Evolutionary conservation across 2,329 filamentous ascomycete species (phyloP).

Genomic region (Pleurostoma richardsiae): DNA sequence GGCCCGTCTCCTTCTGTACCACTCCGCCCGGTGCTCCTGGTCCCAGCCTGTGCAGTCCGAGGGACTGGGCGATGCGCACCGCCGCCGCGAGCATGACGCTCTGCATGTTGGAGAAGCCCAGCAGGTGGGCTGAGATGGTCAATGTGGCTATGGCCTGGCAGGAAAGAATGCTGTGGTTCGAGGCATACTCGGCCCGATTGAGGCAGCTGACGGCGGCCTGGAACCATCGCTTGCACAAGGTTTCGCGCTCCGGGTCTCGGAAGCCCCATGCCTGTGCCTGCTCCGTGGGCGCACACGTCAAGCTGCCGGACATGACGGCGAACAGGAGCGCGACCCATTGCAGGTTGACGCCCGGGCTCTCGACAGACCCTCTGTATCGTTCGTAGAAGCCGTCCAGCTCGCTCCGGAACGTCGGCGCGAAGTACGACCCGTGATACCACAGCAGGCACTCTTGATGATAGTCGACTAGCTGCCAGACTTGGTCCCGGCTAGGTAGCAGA

Average conservation of each 20-base stretch:
- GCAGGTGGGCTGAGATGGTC: constrained; percentile 42
- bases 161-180: constrained; percentile 32
- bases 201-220: constrained; percentile 37
- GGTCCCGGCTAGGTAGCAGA: constrained; percentile 12
- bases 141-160: constrained; percentile 40
- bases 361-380: constrained; percentile 23
- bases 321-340: constrained; percentile 41
- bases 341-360: constrained; percentile 25
- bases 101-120: constrained; percentile 41
- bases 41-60: constrained; percentile 36
- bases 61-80: constrained; percentile 38
- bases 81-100: constrained; percentile 37
- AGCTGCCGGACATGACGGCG: constrained; percentile 33
- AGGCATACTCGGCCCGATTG: constrained; percentile 38
- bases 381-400: constrained; percentile 30
- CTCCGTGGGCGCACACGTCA: constrained; percentile 30
- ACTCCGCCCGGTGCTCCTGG: constrained; percentile 12
- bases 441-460: constrained; percentile 15
- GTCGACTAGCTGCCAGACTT: constrained; percentile 13
- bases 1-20: constrained; percentile 22
- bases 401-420: constrained; percentile 25
- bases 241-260: constrained; percentile 29
- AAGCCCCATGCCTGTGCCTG: constrained; percentile 36
- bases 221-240: constrained; percentile 37
- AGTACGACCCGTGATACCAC: constrained; percentile 18